These are phyloP conservation scores for Spergularia bocconei DNA, from an alignment of 148 eudicot genomes.

Conservation along the genomic window DNA sequence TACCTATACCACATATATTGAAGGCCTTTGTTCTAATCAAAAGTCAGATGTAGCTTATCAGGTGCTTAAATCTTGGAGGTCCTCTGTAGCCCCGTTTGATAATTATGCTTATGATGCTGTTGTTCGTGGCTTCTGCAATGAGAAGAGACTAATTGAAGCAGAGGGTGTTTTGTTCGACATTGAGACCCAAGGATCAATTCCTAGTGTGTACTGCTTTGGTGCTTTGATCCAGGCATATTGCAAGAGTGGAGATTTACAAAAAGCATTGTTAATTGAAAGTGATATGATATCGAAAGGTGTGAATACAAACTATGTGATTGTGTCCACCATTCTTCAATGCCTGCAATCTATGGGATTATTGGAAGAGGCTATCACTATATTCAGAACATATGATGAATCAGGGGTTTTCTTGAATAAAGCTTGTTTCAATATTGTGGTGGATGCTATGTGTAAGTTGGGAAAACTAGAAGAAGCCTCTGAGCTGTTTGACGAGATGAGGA, in stretches of 20 bases:
- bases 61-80: slow-evolving; percentile 37
- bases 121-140: slow-evolving; percentile 57
- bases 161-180: slow-evolving; percentile 51
- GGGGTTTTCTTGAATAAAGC: slow-evolving; percentile 54
- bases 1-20: slow-evolving; percentile 39
- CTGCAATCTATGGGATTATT: slow-evolving; percentile 38
- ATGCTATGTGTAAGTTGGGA: slow-evolving; percentile 56
- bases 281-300: slow-evolving; percentile 55
- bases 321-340: slow-evolving; percentile 48
- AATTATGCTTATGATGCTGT: slow-evolving; percentile 47
- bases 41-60: slow-evolving; percentile 42
- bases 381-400: slow-evolving; percentile 23
- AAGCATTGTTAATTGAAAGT: slow-evolving; percentile 39
- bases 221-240: slow-evolving; percentile 55
- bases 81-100: slow-evolving; percentile 27
- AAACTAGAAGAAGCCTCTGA: slow-evolving; percentile 47
- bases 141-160: slow-evolving; percentile 53
- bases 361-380: slow-evolving; percentile 37
- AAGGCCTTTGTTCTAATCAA: slow-evolving; percentile 52
- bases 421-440: slow-evolving; percentile 45
- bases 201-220: slow-evolving; percentile 39
- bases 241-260: slow-evolving; percentile 35
- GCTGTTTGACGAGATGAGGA: slow-evolving; percentile 56
- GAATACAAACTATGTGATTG: slow-evolving; percentile 49
- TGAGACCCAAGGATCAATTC: slow-evolving; percentile 44